Base-by-base conservation (phyloP, 1,284 basidiomycete genomes). In the Mycosarcoma maydis region DNA sequence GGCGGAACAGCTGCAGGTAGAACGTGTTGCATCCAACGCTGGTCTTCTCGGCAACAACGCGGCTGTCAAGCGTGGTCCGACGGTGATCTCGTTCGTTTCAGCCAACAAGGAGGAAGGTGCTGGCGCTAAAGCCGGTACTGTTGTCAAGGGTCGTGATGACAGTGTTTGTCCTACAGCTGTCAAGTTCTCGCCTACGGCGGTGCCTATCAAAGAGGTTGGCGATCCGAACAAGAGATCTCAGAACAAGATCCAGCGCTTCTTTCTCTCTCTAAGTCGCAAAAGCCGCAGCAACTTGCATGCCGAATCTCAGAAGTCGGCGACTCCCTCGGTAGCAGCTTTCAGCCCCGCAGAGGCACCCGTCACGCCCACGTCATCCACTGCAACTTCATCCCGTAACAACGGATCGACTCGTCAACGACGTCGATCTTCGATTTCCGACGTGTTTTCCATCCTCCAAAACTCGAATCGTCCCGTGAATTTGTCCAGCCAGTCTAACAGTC, bases 201-300 rank as follows among this genome's bases (percentile, higher is more conserved):
- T 26, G 27, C 20, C 29, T 7, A 20, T 8, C 13, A 20, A 20
- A n/a, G 41, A 50, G 33, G 11, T 27, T 11, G 24, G 14, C 1
- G 43, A 40, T 3, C 14, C 39, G 30, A 37, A 22, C 42, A 47
- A 44, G 22, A 49, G 43, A 48, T 6, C 33, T n/a, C 39, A 39
- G 23, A 50, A 32, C 64, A 67, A 60, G 46, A 36, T 68, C 22
- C 48, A 56, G 22, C 57, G 65, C 19, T 68, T 68, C 45, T 69
- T 62, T 42, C 49, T 46, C 26, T 57, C 58, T 14, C 49, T 68
- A 8, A 19, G 50, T 7, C 57, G 58, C 45, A 68, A 62, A 34
- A 33, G 22, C 16, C 41, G 47, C 1, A n/a, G 10, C 33, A n/a
- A 14, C 10, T 11, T 34, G 11, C 33, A 11, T 2, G 33, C 33